phyloP scores from a whole-genome alignment of 768 basidiomycete species.

The Xerocomellus amylosporus region DNA sequence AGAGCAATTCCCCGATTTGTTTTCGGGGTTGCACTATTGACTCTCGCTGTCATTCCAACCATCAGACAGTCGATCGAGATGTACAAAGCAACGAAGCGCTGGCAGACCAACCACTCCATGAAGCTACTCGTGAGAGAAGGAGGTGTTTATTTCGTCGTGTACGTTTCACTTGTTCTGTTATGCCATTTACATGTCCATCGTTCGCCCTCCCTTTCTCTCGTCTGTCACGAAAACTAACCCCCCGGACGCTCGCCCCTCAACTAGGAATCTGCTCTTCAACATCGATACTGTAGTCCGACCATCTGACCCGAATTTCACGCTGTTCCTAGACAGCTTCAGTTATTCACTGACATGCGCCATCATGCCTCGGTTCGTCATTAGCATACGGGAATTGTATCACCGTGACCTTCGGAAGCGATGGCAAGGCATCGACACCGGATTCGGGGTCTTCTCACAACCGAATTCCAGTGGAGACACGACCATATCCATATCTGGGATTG shows the following conservation, averaged over 20 bases:
- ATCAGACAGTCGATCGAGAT: not conserved
- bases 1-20: slow-evolving; percentile 5
- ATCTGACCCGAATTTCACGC: not conserved
- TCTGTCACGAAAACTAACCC: not conserved
- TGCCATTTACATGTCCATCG: no score
- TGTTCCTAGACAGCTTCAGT: not conserved
- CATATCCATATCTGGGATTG: not conserved
- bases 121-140: slow-evolving; percentile 5
- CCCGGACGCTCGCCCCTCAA: no score
- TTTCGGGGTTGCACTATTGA: not conserved
- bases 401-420: not conserved
- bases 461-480: not conserved
- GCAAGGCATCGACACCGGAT: slow-evolving; percentile 9
- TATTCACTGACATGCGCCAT: not conserved
- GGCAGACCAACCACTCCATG: slow-evolving; percentile 1
- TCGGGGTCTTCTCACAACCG: not conserved
- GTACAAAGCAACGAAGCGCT: slow-evolving; percentile 5
- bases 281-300: not conserved
- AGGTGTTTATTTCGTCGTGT: slow-evolving; percentile 10
- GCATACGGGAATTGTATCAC: slow-evolving; percentile 2
- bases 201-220: not conserved
- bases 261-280: slow-evolving; percentile 2
- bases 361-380: slow-evolving; percentile 15
- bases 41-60: not conserved
- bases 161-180: not conserved